A percentile compares a stretch with the other conserved stretches of the same genome.
Evolutionary conservation across 257 asterid species (phyloP).

Genomic region (Solanum chilense): DNA sequence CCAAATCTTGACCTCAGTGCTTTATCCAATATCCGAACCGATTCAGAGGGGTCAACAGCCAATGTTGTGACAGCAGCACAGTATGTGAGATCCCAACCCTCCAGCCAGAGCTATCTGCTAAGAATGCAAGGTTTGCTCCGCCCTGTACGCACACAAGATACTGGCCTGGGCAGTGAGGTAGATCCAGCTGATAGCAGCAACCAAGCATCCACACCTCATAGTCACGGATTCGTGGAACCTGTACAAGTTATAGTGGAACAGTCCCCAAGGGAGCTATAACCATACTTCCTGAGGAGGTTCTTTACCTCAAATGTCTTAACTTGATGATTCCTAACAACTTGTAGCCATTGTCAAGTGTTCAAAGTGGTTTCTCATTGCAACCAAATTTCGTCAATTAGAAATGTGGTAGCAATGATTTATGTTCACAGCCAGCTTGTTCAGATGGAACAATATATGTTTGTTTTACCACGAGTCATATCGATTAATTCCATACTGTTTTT

Average conservation of each 20-base stretch:
- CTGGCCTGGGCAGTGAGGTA: slow-evolving; percentile 10
- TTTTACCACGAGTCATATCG: neutral
- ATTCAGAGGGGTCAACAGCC: slow-evolving; percentile 40
- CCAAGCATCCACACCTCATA: slow-evolving; percentile 5
- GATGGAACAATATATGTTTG: neutral
- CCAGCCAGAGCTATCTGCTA: slow-evolving; percentile 68
- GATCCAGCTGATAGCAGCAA: slow-evolving; percentile 17
- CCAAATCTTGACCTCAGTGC: slow-evolving; percentile 95
- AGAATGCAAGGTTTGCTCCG: slow-evolving; percentile 79
- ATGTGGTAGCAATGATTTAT: neutral
- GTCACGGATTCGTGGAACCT: slow-evolving; percentile 12
- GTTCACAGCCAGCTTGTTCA: neutral
- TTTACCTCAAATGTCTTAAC: neutral
- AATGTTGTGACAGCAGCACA: slow-evolving; percentile 42
- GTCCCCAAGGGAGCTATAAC: slow-evolving; percentile 10
- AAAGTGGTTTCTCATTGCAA: neutral
- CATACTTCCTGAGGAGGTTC: neutral
- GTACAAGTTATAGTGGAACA: slow-evolving; percentile 45
- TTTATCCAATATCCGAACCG: slow-evolving; percentile 58
- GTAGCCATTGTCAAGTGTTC: neutral
- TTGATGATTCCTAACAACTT: neutral
- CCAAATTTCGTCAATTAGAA: neutral
- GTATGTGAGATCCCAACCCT: slow-evolving; percentile 57
- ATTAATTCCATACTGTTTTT: neutral
- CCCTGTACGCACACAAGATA: slow-evolving; percentile 37